Evolutionary conservation across 306 rosid genomes (phyloP), one percentile per base, ranked within the genome.

Genomic region (Cicer arietinum): DNA sequence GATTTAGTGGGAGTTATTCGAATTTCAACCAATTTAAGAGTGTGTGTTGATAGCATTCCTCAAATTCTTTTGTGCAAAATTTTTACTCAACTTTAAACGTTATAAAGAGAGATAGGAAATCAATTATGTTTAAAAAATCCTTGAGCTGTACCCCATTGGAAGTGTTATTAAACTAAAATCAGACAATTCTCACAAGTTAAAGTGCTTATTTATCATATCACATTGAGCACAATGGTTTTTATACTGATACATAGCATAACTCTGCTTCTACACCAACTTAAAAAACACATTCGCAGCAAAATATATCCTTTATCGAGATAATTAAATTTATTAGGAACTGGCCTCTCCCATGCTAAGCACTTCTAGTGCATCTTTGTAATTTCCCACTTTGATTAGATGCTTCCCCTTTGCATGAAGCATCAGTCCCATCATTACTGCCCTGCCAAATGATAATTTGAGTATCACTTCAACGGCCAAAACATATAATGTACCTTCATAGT

Each of bases 371-470:
- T 91, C 98, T 79, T 82, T 85, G 81, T 85, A 94, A 20, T 84
- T 88, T 71, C 83, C 76, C 82, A 50, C 84, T 45, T 56, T 66
- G 64, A 94, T 80, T 43, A 94, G 83, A 62, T 83, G 89, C 82
- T 91, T 94, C 50, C 85, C 98, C 64, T 87, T 90, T 14, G 94
- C 83, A 76, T 91, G 97, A 82, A 94, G 97, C 96, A 91, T 91
- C 85, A 94, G 77, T 75, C 97, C 98, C 97, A 87, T 90, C 97
- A 94, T 91, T 74, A 90, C 88, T 25, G 97, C 98, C 85, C 98
- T 91, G 87, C 56, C 78, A 81, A 79, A 83, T 54, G 43, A 65
- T 14, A 77, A 57, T 61, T 67, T 69, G 68, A 85, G 61, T 45
- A 45, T 75, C 76, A 74, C 13, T 69, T 75, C 71, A 67, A 81